phyloP scores from a whole-genome alignment of 1,284 basidiomycete species.

The Termitomyces sp. region DNA sequence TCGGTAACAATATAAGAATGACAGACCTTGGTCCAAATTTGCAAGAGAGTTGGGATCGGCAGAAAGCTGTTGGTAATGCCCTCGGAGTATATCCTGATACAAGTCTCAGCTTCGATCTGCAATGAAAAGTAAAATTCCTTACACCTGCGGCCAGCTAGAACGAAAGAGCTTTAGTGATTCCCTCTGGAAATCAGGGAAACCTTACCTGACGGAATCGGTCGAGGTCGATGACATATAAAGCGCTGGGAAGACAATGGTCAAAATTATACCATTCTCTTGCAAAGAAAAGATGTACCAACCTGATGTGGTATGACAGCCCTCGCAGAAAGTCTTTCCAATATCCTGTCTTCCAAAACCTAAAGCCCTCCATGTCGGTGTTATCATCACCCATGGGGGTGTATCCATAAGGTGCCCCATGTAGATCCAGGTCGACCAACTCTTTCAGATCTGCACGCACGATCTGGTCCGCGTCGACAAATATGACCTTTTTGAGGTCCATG shows the following conservation, averaged over 20 bases:
- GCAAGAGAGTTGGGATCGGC: constrained; percentile 91
- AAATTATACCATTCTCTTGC: background rate
- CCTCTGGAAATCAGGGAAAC: constrained; percentile 4
- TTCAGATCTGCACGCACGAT: constrained; percentile 95
- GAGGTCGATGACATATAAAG: constrained; percentile 95
- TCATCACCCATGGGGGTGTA: constrained; percentile 98
- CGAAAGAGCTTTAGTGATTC: constrained; percentile 8
- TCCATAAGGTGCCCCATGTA: constrained; percentile 88
- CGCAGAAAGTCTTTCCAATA: constrained; percentile 88
- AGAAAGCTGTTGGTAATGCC: constrained; percentile 89
- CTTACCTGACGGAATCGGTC: constrained; percentile 84
- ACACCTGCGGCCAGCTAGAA: constrained; percentile 75
- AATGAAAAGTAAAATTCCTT: constrained; percentile 20
- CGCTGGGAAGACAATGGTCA: constrained; percentile 42
- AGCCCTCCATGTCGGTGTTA: constrained; percentile 92
- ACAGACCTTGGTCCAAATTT: constrained; percentile 87
- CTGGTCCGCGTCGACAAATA: constrained; percentile 97
- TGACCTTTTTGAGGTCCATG: constrained; percentile 96
- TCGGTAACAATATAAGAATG: background rate
- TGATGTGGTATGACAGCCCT: constrained; percentile 88
- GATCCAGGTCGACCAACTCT: constrained; percentile 86
- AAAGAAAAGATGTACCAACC: constrained; percentile 39
- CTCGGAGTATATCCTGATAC: constrained; percentile 79
- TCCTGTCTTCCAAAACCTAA: constrained; percentile 96
- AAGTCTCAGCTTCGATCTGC: background rate